These are phyloP conservation scores for Chaetoceros muelleri DNA, from an alignment of 108 stramenopile genomes.

Conservation along the genomic window DNA sequence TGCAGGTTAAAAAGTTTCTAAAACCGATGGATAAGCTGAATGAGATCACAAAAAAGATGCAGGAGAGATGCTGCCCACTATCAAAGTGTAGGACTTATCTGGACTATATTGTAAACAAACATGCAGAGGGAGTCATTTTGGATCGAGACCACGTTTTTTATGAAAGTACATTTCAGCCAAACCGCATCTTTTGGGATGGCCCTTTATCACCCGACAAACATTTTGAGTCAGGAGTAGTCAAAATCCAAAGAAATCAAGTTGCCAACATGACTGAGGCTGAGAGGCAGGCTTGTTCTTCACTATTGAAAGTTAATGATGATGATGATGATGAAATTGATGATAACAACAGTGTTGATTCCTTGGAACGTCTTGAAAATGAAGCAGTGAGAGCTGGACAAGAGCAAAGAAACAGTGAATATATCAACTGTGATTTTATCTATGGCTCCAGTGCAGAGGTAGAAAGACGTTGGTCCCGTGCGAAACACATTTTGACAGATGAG, in stretches of 20 bases:
- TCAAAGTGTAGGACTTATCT: background rate
- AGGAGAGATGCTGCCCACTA: background rate
- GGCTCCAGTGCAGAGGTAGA: background rate
- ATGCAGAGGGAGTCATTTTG: background rate
- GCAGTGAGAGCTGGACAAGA: background rate
- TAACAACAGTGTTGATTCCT: background rate
- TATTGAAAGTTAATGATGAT: background rate
- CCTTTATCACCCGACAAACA: background rate
- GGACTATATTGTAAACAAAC: background rate
- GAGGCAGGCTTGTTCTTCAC: background rate
- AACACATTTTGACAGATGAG: background rate
- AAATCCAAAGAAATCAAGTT: background rate
- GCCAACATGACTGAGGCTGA: background rate
- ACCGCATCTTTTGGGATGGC: background rate
- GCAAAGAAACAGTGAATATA: background rate
- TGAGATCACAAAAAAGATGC: background rate
- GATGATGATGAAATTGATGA: background rate
- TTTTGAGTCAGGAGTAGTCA: background rate
- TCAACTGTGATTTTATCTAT: background rate
- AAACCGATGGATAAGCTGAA: background rate
- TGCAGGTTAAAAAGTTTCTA: background rate
- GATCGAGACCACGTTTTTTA: background rate
- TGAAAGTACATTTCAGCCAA: background rate
- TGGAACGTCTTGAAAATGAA: background rate
- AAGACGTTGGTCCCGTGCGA: background rate